These are phyloP conservation scores for Botrytis sinoallii DNA, from an alignment of 2,329 filamentous ascomycete species.

Conservation along the genomic window DNA sequence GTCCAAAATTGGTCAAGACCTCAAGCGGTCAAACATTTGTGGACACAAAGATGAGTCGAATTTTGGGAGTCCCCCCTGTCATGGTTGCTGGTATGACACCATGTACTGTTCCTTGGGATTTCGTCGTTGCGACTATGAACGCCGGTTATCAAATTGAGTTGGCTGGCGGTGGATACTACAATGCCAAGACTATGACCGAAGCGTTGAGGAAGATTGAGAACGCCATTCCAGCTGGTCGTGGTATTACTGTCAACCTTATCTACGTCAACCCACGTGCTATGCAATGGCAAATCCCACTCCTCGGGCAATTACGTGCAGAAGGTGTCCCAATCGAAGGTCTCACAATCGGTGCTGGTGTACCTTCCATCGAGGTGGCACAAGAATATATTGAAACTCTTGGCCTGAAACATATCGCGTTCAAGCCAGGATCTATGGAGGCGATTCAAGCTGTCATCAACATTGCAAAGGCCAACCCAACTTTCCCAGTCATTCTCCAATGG, in stretches of 20 bases:
- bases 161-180: conserved; percentile 86
- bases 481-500: conserved; percentile 93
- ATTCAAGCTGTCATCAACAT: conserved; percentile 91
- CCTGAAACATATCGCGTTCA: conserved; percentile 91
- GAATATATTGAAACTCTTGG: conserved; percentile 92
- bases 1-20: conserved; percentile 86
- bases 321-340: conserved; percentile 89
- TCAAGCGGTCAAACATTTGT: conserved; percentile 87
- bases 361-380: conserved; percentile 87
- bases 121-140: conserved; percentile 89
- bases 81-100: conserved; percentile 96
- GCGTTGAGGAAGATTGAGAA: conserved; percentile 83
- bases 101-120: conserved; percentile 84
- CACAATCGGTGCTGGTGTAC: conserved; percentile 89
- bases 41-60: conserved; percentile 91
- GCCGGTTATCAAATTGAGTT: conserved; percentile 93
- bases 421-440: conserved; percentile 83
- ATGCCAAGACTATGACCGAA: conserved; percentile 75
- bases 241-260: conserved; percentile 86
- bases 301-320: conserved; percentile 75
- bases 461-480: conserved; percentile 86
- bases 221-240: conserved; percentile 77
- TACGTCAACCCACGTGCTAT: conserved; percentile 88
- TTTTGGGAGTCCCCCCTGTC: conserved; percentile 79
- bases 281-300: conserved; percentile 86